A percentile compares a stretch with the other conserved stretches of the same genome.
These are phyloP conservation scores for Phoenix roebelenii DNA, from an alignment of 176 grass and related monocot species.

Conservation along the genomic window DNA sequence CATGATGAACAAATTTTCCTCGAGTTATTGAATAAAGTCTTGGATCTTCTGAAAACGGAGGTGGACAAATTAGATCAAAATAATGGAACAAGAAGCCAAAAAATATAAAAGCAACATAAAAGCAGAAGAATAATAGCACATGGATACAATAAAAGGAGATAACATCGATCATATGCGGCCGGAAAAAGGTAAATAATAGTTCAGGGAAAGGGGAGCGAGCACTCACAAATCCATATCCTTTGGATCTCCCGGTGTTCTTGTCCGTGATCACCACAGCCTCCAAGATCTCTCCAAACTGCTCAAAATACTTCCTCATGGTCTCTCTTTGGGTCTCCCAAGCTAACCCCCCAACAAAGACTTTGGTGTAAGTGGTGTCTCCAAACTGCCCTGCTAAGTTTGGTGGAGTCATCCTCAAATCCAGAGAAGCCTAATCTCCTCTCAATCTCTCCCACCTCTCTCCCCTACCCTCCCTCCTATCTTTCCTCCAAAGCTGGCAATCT, in stretches of 20 bases:
- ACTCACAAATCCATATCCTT: constrained; percentile 98
- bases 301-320: constrained; percentile 94
- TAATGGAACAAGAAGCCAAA: too few relatives aligned
- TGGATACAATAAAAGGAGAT: background rate
- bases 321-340: constrained; percentile 98
- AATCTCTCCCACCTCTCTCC: background rate
- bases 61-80: too few relatives aligned
- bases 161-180: background rate
- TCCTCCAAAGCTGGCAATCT: background rate
- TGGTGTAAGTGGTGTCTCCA: constrained; percentile 97
- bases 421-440: constrained; percentile 11
- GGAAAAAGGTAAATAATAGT: background rate
- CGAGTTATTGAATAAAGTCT: too few relatives aligned
- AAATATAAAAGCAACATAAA: too few relatives aligned
- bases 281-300: constrained; percentile 97
- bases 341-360: constrained; percentile 90
- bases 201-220: background rate
- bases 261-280: constrained; percentile 98
- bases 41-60: too few relatives aligned
- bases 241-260: constrained; percentile 97
- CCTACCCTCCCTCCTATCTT: background rate
- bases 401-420: constrained; percentile 27
- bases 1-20: too few relatives aligned
- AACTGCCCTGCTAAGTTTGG: constrained; percentile 75
- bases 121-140: background rate